Evolutionary conservation across 2,329 filamentous ascomycete genomes (phyloP), one percentile per base, ranked within the genome.

Genomic region (Blastomyces parvus): DNA sequence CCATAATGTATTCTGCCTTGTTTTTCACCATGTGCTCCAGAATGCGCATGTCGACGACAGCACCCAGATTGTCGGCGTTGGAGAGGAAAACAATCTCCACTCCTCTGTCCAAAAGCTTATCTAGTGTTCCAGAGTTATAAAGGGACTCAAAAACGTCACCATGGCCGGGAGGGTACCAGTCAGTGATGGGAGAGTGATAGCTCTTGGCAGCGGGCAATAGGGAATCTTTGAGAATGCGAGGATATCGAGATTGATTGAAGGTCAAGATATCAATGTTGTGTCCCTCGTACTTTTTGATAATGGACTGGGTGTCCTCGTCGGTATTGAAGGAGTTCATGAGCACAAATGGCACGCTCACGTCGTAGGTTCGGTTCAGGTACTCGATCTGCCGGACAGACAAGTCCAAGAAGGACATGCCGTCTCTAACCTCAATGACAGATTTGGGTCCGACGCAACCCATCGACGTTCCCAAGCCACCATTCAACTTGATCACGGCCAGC

Each of bases 251-350:
- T 82, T 99, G 94, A 85, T 99, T 99, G 88, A 99, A 99, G 77
- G 94, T 97, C 77, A 97, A 84, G 78, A 99, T 97, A 76, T 99
- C 94, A 74, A 99, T 95, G 78, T 97, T 97, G 86, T 99, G 94
- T 68, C 94, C 94, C 83, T 99, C 93, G 81, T 97, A 99, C 84
- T 99, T 99, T 87, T 99, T 99, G 84, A 99, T 99, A 81, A 99
- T 99, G 80, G 91, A 91, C 67, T 92, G 91, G 60, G 94, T 99
- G 76, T 99, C 94, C 73, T 93, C 86, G 78, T 99, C 92, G 76
- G 94, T 99, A 86, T 99, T 99, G 89, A 99, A 99, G 63, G 94
- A 97, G 88, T 99, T 99, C 94, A 99, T 99, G 72, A 99, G 88
- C 70, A 99, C 87, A 79, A 99, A 97, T 59, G 94, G 94, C 42